These are phyloP conservation scores for Gloeopeniophorella convolvens DNA, from an alignment of 768 basidiomycete species.

Conservation along the genomic window DNA sequence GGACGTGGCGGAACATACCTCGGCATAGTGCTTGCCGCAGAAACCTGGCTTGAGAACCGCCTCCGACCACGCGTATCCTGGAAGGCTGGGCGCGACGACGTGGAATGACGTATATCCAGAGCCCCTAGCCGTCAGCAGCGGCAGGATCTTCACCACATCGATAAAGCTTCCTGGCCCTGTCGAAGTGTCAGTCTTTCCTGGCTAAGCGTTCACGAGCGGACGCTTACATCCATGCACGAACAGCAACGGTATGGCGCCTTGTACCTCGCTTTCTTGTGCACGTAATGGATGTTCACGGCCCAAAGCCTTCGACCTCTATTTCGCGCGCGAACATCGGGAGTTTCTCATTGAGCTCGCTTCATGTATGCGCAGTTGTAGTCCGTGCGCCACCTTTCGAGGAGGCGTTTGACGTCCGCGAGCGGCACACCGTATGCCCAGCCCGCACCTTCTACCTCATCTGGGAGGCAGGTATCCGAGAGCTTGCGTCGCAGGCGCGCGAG, in stretches of 20 bases:
- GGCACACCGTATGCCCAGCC: conserved; percentile 43
- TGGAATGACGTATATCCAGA: conserved; percentile 50
- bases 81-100: conserved; percentile 52
- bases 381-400: conserved; percentile 25
- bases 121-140: conserved; percentile 39
- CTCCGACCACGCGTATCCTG: conserved; percentile 58
- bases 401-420: conserved; percentile 24
- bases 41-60: conserved; percentile 50
- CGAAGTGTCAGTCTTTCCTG: too few species aligned
- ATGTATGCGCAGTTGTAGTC: conserved; percentile 26
- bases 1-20: conserved; percentile 34
- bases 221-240: conserved; percentile 28
- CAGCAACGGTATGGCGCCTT: conserved; percentile 24
- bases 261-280: conserved; percentile 26
- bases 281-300: conserved; percentile 31
- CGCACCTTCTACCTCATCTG: conserved; percentile 51
- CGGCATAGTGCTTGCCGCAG: conserved; percentile 41
- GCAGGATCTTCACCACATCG: conserved; percentile 52
- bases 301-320: conserved; percentile 28
- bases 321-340: conserved; percentile 31
- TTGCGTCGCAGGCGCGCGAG: conserved; percentile 38
- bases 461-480: conserved; percentile 41
- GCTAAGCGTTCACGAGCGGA: neutral
- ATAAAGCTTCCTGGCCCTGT: conserved; percentile 58
- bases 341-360: conserved; percentile 26